phyloP scores from a whole-genome alignment of 805 yeast genomes.

The Dipodascus geniculatus region DNA sequence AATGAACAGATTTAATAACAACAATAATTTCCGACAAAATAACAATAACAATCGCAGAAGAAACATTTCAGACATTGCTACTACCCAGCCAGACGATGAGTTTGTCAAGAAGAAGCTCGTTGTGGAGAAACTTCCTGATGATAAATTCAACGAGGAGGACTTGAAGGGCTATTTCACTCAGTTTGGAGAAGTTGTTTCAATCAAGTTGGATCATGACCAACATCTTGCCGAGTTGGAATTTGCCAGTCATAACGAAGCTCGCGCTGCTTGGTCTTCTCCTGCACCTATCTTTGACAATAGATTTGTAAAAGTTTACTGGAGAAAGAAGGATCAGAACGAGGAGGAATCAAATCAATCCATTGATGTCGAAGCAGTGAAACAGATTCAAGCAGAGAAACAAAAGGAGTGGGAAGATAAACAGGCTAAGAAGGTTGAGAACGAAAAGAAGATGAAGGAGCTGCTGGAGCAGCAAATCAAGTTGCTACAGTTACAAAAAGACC shows the following conservation, averaged over 20 bases:
- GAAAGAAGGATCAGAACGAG: slow-evolving; percentile 12
- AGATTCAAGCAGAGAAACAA: slow-evolving; percentile 31
- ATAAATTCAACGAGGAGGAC: slow-evolving; percentile 27
- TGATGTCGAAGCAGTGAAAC: slow-evolving; percentile 29
- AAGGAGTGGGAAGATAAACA: slow-evolving; percentile 30
- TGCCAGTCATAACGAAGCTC: slow-evolving; percentile 28
- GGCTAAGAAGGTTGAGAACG: slow-evolving; percentile 25
- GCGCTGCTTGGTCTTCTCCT: slow-evolving; percentile 33
- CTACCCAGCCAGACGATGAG: slow-evolving; percentile 17
- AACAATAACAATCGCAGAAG: slow-evolving; percentile 2
- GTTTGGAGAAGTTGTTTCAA: slow-evolving; percentile 29
- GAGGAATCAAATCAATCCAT: slow-evolving; percentile 16
- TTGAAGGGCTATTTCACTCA: slow-evolving; percentile 29
- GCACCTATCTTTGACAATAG: slow-evolving; percentile 37
- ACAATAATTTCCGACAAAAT: slow-evolving; percentile 1
- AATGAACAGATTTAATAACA: neutral
- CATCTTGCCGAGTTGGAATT: slow-evolving; percentile 31
- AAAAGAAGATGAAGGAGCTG: slow-evolving; percentile 25
- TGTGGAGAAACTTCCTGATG: slow-evolving; percentile 34
- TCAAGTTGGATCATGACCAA: slow-evolving; percentile 21
- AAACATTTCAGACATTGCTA: slow-evolving; percentile 5
- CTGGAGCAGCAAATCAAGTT: slow-evolving; percentile 28
- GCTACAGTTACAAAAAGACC: slow-evolving; percentile 24
- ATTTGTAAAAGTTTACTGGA: slow-evolving; percentile 37
- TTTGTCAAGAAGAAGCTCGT: slow-evolving; percentile 25